A percentile compares a stretch with the other conserved stretches of the same genome.
Evolutionary conservation across 2,329 filamentous ascomycete genomes (phyloP).

Genomic region (Fusarium decemcellulare): DNA sequence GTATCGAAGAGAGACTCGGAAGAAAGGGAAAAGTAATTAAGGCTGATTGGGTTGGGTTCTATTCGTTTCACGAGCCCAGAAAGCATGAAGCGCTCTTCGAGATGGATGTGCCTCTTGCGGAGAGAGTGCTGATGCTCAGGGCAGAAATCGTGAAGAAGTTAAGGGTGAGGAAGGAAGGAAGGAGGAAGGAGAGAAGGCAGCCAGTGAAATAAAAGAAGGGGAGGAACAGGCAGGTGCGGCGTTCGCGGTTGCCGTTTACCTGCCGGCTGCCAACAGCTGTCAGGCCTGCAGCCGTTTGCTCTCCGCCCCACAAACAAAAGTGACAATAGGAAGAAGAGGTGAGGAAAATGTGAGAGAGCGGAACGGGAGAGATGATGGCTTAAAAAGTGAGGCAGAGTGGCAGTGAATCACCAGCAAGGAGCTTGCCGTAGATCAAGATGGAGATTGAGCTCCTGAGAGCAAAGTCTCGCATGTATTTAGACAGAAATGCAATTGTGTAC

Average conservation of each 20-base stretch:
- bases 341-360: neutral
- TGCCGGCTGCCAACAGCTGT: constrained; percentile 17
- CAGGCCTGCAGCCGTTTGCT: neutral
- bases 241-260: constrained; percentile 15
- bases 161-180: neutral
- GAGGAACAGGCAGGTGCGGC: neutral
- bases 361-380: too few relatives aligned
- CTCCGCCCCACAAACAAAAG: neutral
- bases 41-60: neutral
- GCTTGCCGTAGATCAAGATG: neutral
- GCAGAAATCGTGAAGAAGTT: neutral
- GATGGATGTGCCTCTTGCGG: neutral
- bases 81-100: neutral
- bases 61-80: neutral
- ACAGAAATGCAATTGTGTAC: neutral
- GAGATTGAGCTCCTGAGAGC: neutral
- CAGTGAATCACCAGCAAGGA: constrained; percentile 24
- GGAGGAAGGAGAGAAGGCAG: neutral
- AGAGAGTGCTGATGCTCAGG: neutral
- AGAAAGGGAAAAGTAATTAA: too few relatives aligned
- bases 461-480: neutral
- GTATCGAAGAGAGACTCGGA: neutral
- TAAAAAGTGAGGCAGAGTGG: too few relatives aligned
- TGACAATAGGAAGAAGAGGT: neutral
- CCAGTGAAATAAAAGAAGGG: neutral